Percentiles rank a stretch among this genome's conserved stretches.
Conservation (phyloP, 1,139 yeast genomes). For the Geotrichum klebahnii region DNA sequence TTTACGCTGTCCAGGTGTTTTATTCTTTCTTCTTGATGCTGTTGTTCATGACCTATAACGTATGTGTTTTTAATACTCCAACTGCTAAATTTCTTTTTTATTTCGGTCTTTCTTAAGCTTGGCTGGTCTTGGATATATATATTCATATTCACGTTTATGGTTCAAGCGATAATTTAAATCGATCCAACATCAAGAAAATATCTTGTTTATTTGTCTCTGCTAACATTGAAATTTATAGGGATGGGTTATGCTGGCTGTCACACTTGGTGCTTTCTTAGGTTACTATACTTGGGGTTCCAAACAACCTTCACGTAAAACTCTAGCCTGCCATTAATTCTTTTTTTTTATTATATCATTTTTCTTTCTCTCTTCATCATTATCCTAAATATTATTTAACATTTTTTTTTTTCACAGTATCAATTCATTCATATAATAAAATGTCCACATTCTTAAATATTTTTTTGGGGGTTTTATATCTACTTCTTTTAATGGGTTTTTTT, state of each 20-base stretch:
- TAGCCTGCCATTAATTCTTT: slow-evolving; percentile 50
- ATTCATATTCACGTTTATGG: neutral
- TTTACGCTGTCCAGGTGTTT: slow-evolving; percentile 71
- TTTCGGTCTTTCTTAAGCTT: neutral
- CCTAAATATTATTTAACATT: no score
- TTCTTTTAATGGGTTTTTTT: no score
- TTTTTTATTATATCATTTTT: no score
- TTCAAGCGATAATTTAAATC: neutral
- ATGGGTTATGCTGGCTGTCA: slow-evolving; percentile 73
- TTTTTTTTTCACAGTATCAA: neutral
- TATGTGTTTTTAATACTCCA: slow-evolving; percentile 19
- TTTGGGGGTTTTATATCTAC: no score
- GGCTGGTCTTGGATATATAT: neutral
- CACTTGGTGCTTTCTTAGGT: slow-evolving; percentile 64
- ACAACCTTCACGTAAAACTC: slow-evolving; percentile 36
- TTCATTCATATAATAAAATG: neutral
- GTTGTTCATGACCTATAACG: slow-evolving; percentile 75
- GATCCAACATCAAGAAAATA: no score
- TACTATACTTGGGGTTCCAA: slow-evolving; percentile 55
- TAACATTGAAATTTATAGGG: slow-evolving; percentile 44
- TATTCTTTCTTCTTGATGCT: slow-evolving; percentile 71
- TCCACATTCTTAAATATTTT: no score
- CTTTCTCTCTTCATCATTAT: no score
- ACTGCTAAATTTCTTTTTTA: neutral
- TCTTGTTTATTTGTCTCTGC: no score